Conservation (phyloP, 306 rosid species). For the Gynostemma pentaphyllum region DNA sequence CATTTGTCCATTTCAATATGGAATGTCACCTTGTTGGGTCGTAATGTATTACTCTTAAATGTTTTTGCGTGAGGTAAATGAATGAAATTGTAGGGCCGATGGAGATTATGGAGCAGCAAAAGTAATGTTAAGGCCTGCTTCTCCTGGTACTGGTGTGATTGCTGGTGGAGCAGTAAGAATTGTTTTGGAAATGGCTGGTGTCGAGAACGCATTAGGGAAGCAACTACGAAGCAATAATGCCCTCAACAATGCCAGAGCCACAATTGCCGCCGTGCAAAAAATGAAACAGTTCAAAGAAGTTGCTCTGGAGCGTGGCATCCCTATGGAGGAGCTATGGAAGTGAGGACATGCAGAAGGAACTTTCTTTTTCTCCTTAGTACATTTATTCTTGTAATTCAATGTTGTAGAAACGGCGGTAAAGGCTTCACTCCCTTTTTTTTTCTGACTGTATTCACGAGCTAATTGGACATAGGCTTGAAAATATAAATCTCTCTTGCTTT, state of each 20-base stretch:
- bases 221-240: constrained; percentile 89
- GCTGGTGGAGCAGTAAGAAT: constrained; percentile 98
- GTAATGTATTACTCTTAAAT: background rate
- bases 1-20: background rate
- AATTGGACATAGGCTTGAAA: background rate
- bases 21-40: background rate
- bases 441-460: background rate
- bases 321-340: constrained; percentile 95
- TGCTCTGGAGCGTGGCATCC: constrained; percentile 76
- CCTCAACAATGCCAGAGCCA: constrained; percentile 96
- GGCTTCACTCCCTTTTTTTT: background rate
- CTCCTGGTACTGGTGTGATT: constrained; percentile 97
- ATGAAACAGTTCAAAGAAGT: constrained; percentile 76
- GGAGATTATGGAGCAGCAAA: constrained; percentile 94
- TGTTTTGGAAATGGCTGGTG: constrained; percentile 95
- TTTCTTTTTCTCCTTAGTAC: background rate
- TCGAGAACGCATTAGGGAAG: constrained; percentile 93
- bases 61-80: background rate
- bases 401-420: constrained; percentile 1
- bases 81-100: constrained; percentile 46
- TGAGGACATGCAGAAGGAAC: constrained; percentile 17
- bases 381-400: constrained; percentile 2
- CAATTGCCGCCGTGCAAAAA: constrained; percentile 57
- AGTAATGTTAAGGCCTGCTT: constrained; percentile 97
- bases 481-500: background rate